Conservation (phyloP, 192 early-diverging fungal genomes). For the Coemansia sp. region DNA sequence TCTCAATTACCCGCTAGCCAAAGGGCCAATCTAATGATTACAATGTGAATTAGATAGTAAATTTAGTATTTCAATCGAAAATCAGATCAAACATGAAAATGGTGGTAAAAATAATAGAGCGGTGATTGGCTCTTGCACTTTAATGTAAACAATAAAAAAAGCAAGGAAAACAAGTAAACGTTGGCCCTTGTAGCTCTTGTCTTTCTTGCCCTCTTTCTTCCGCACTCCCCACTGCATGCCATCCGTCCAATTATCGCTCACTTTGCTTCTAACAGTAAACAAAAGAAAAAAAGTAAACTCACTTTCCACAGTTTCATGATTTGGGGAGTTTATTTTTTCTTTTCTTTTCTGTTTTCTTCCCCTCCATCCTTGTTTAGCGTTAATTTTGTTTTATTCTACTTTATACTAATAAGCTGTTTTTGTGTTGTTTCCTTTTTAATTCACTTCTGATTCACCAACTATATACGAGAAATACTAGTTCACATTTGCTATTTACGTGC, state of each 20-base stretch:
- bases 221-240: not conserved
- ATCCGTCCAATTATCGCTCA: too few relatives aligned
- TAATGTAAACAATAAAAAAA: slow-evolving; percentile 15
- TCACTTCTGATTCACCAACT: not conserved
- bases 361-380: slow-evolving; percentile 8
- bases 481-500: not conserved
- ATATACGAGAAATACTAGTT: not conserved
- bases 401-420: not conserved
- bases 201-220: not conserved
- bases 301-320: not conserved
- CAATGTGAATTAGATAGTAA: too few relatives aligned
- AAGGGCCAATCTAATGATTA: too few relatives aligned
- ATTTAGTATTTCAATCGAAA: too few relatives aligned
- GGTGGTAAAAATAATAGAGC: not conserved
- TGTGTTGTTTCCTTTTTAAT: not conserved
- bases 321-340: not conserved
- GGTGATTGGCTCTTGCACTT: not conserved
- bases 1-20: too few relatives aligned
- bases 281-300: not conserved
- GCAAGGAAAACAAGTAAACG: slow-evolving; percentile 9
- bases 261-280: not conserved
- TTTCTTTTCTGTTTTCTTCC: slow-evolving; percentile 12
- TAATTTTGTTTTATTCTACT: not conserved
- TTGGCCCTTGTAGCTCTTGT: not conserved
- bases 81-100: too few relatives aligned